Percentiles rank a stretch among this genome's conserved stretches.
phyloP scores from a whole-genome alignment of 164 flowering plant species.

The Chimonanthus praecox region DNA sequence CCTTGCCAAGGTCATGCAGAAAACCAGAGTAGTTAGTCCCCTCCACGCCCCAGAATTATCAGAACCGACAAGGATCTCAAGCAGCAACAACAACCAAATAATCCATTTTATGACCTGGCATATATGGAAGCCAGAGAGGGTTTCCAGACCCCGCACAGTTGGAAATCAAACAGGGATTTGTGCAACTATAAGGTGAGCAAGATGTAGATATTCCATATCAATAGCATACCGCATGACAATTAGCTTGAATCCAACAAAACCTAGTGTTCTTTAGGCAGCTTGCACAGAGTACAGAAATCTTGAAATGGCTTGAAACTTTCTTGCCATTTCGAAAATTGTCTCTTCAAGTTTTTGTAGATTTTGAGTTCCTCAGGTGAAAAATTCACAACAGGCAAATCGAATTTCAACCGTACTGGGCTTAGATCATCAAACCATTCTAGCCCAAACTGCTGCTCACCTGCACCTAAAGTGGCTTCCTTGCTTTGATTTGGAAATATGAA shows the following conservation, averaged over 20 bases:
- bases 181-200: too few relatives aligned
- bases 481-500: conserved; percentile 27
- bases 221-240: background rate
- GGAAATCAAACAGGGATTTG: too few relatives aligned
- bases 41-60: too few relatives aligned
- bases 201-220: background rate
- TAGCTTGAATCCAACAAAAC: conserved; percentile 2
- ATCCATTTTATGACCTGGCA: too few relatives aligned
- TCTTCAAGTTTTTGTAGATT: conserved; percentile 33
- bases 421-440: conserved; percentile 53
- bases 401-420: conserved; percentile 54
- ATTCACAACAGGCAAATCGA: conserved; percentile 21
- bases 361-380: conserved; percentile 33
- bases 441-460: conserved; percentile 17
- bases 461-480: conserved; percentile 12
- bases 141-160: too few relatives aligned
- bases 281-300: conserved; percentile 13
- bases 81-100: too few relatives aligned
- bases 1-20: too few relatives aligned
- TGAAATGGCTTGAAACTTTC: conserved; percentile 23
- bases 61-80: too few relatives aligned
- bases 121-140: too few relatives aligned
- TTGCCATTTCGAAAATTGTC: conserved; percentile 43
- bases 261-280: conserved; percentile 1
- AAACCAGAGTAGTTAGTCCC: too few relatives aligned